Evolutionary conservation across 1,139 yeast species (phyloP), one percentile per base, ranked within the genome.

Genomic region (Williopsis jadinii): DNA sequence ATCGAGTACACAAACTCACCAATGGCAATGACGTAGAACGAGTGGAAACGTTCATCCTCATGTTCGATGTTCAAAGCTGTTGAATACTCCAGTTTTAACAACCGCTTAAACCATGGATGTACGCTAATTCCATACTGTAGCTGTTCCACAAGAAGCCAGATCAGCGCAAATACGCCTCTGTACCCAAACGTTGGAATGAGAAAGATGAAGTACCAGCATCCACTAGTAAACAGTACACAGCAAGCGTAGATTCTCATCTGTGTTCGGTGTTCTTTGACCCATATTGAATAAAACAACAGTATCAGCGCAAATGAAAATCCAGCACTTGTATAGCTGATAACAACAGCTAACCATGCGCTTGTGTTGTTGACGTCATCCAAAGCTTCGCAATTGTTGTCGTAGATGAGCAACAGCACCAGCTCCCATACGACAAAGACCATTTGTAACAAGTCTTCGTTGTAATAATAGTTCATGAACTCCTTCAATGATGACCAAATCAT

Each of bases 1-100:
- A 75, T 65, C 41, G 72, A 74, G 51, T 73, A 77, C 27, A 79
- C 60, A 49, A 75, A 80, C 50, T 80, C 85, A 27, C 86, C 86
- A 50, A 80, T 67, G 8, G 84, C 84, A 60, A 80, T 78, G 47
- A 80, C 73, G 41, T 69, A 79, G 54, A 80, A 79, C 0, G 78
- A 74, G 2, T 71, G 68, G 52, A 69, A 70, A 43, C 86, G 60
- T 55, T 80, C 86, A 15, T 76, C 82, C 52, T 77, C 84, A 52
- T 80, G 85, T 52, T 79, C 84, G 44, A 80, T 75, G 52, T 78
- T 79, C 44, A 78, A 58, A 0, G 85, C 85, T 0, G 86, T 77
- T 6, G 81, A 71, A 43, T 67, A 69, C 11, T 66, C 68, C 39
- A 73, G 54, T 8, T 63, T 58, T 50, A 77, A 43, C 24, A 60